These are phyloP conservation scores for Exophiala spinifera DNA, from an alignment of 2,329 filamentous ascomycete genomes.

Conservation along the genomic window DNA sequence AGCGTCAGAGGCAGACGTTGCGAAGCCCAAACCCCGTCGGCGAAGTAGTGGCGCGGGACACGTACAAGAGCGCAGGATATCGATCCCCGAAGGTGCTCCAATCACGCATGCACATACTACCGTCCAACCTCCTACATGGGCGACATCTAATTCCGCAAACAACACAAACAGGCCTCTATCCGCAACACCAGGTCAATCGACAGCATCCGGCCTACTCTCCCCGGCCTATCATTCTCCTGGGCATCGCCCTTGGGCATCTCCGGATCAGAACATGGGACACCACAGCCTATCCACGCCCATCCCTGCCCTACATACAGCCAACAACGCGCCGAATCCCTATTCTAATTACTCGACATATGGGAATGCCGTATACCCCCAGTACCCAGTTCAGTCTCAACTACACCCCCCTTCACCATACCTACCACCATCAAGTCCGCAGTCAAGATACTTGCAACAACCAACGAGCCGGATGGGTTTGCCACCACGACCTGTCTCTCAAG, in stretches of 20 bases:
- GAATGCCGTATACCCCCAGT: slow-evolving; percentile 15
- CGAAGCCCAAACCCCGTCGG: slow-evolving; percentile 16
- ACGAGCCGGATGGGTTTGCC: slow-evolving; percentile 13
- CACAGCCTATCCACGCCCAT: slow-evolving; percentile 27
- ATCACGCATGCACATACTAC: slow-evolving; percentile 11
- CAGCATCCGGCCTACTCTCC: slow-evolving; percentile 18
- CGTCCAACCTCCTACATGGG: slow-evolving; percentile 9
- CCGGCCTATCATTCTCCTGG: slow-evolving; percentile 21
- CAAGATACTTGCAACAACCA: slow-evolving; percentile 14
- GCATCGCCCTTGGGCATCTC: slow-evolving; percentile 24
- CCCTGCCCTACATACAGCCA: slow-evolving; percentile 22
- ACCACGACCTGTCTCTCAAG: slow-evolving; percentile 24
- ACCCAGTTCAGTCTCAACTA: background rate
- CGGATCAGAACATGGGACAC: slow-evolving; percentile 22
- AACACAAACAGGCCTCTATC: slow-evolving; percentile 14
- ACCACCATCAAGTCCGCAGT: slow-evolving; percentile 4
- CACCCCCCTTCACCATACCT: slow-evolving; percentile 1
- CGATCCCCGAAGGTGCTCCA: slow-evolving; percentile 6
- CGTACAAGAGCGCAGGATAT: slow-evolving; percentile 11
- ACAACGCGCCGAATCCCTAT: slow-evolving; percentile 19
- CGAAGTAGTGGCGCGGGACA: slow-evolving; percentile 16
- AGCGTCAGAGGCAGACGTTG: slow-evolving; percentile 20
- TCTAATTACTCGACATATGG: background rate
- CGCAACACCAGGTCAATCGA: slow-evolving; percentile 16
- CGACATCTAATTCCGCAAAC: background rate